A percentile compares a stretch with the other conserved stretches of the same genome.
phyloP scores from a whole-genome alignment of 2,329 filamentous ascomycete genomes.

The Neopestalotiopsis sp. region DNA sequence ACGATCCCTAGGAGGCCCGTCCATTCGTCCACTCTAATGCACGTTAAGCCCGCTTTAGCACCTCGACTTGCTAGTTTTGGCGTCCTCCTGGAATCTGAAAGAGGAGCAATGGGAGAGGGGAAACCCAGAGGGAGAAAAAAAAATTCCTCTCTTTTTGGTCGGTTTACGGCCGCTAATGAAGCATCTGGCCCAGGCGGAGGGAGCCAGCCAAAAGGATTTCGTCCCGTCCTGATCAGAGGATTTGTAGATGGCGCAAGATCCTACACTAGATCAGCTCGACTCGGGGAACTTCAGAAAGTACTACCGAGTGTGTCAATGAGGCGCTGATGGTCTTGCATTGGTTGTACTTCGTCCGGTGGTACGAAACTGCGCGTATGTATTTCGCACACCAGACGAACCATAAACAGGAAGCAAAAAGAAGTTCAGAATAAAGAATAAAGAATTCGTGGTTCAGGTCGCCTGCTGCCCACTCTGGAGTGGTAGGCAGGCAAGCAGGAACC shows the following conservation, averaged over 20 bases:
- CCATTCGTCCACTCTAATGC: not conserved
- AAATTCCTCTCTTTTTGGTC: not conserved
- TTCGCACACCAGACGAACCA: not conserved
- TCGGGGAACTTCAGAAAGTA: not conserved
- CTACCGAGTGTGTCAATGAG: not conserved
- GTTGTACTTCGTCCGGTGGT: not conserved
- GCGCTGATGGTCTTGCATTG: not conserved
- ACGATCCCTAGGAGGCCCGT: conserved; percentile 14
- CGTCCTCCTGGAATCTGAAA: not conserved
- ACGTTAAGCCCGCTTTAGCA: conserved; percentile 6
- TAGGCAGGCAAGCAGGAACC: not conserved
- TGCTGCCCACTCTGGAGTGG: not conserved
- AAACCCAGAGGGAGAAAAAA: not conserved
- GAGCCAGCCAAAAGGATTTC: conserved; percentile 1
- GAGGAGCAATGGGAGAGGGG: not conserved
- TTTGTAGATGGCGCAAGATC: not conserved
- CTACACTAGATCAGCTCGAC: not conserved
- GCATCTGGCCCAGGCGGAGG: conserved; percentile 6
- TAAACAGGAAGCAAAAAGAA: not conserved
- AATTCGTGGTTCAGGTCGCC: conserved; percentile 3
- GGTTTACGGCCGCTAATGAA: not conserved
- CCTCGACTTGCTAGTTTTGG: conserved; percentile 1
- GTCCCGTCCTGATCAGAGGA: not conserved
- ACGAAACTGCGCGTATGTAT: not conserved
- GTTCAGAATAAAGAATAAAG: not conserved